Evolutionary conservation across 169 alveolate species (phyloP), one percentile per base, ranked within the genome.

Genomic region (Cryptosporidium ryanae): DNA sequence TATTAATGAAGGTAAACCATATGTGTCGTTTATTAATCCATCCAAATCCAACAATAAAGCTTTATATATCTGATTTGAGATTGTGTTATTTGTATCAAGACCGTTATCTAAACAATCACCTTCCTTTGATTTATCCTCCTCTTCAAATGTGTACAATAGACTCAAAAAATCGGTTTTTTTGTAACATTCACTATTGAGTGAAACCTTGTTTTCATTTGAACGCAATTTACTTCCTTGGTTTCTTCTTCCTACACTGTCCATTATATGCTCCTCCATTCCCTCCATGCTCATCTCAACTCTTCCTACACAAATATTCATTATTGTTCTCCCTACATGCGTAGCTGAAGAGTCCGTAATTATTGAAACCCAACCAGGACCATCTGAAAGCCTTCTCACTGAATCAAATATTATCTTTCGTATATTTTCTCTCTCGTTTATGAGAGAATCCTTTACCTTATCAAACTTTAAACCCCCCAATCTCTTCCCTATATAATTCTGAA

Each of bases 241-340:
- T 43, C 87, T 76, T 61, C 63, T 76, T 59, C 87, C 87, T 10
- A 59, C 43, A 55, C 63, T 55, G 6, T 55, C 68, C 38, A 76
- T 34, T 25, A 76, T 76, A 55, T 76, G 29, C 7, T 13, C 32
- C 48, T 76, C 87, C 64, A 76, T 59, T 18, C 21, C 50, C 15
- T 76, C 71, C 2, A 76, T 57, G 46, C 64, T 43, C 68, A 76
- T 59, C 12, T 64, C 59, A 21, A 76, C 59, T 34, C 38, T 61
- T 23, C 87, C 87, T 3, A 59, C 23, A 21, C 71, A 29, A 29
- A 61, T 44, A 32, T 38, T 59, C 5, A 76, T 59, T 18, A 76
- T 55, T n/a, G 70, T 76, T 38, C 87, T 76, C n/a, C 65, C 87
- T 25, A 76, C 87, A 59, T 76, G 87, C 15, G 76, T 76, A 34